A percentile compares a stretch with the other conserved stretches of the same genome.
These are phyloP conservation scores for Gautieria morchelliformis DNA, from an alignment of 768 basidiomycete species.

Conservation along the genomic window DNA sequence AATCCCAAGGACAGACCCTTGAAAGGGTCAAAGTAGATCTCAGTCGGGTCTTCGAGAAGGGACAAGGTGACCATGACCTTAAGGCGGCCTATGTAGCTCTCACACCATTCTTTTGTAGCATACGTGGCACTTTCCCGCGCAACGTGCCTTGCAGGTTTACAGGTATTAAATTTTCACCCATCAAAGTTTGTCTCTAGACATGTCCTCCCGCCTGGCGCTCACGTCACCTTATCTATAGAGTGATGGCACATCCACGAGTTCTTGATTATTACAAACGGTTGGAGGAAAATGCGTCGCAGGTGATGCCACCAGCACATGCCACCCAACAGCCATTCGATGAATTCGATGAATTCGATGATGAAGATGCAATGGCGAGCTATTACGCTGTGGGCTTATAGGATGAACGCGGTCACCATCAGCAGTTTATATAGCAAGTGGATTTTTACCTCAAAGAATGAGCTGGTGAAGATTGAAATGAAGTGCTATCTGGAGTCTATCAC, in stretches of 20 bases:
- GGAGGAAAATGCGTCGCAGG: conserved; percentile 14
- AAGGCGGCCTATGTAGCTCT: neutral
- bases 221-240: conserved; percentile 27
- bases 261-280: conserved; percentile 42
- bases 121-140: conserved; percentile 91
- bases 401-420: neutral
- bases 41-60: conserved; percentile 87
- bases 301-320: neutral
- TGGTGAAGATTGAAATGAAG: too few relatives aligned
- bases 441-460: too few relatives aligned
- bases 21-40: conserved; percentile 93
- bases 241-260: conserved; percentile 55
- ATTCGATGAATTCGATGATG: conserved; percentile 13
- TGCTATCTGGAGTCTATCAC: too few relatives aligned
- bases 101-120: conserved; percentile 49
- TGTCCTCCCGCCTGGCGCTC: neutral
- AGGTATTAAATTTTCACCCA: conserved; percentile 72
- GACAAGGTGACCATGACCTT: conserved; percentile 41
- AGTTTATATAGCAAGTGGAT: too few relatives aligned
- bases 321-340: conserved; percentile 11
- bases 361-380: conserved; percentile 26
- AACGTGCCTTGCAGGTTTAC: conserved; percentile 77
- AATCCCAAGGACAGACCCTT: conserved; percentile 94
- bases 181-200: conserved; percentile 31
- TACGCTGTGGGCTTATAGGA: conserved; percentile 12